Base-by-base conservation (phyloP, 169 alveolate genomes). In the Theileria orientalis region DNA sequence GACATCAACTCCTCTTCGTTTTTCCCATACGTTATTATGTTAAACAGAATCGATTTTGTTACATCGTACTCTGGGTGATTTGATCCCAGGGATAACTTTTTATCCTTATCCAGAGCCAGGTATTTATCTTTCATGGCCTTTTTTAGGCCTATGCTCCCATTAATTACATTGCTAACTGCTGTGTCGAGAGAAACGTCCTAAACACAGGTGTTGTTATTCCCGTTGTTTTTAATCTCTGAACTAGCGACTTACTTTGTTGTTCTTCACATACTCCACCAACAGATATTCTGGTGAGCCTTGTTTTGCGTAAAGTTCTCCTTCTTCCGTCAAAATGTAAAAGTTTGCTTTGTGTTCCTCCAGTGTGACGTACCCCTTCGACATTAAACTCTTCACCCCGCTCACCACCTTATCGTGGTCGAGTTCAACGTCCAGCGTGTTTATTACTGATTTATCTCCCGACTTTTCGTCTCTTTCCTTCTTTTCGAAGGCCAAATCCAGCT, bases 201-300 rank as follows among this genome's bases (percentile, higher is more conserved):
- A 56, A 6, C 77, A 76, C 2, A 72, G 64, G 0, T 82, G 75
- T 49, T 59, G 74, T 25, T 27, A 72, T 42, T 57, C 44, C 19
- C 79, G 73, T 51, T 30, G 37, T 0, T 2, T 14, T 16, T 40
- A 21, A 33, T 25, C 23, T 25, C 7, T 14, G 16, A 32, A 9
- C 21, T 19, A 1, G 13, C 13, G 56, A 51, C 29, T 40, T 44
- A 44, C 57, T 13, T n/a, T n/a, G 23, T 51, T n/a, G 14, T 62
- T 30, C 72, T 62, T 44, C 13, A 86, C 90, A 29, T 46, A 47
- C 66, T 74, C 83, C 32, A 91, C 60, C 25, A 89, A 86, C 33
- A 74, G 68, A 67, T 30, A 83, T 70, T 91, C 95, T 3, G 95
- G 95, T 3, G 95, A 85, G 9, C 92, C 92, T 11, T 85, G 52